These are phyloP conservation scores for Pseudonitzschia multiseries DNA, from an alignment of 108 stramenopile genomes.

Conservation along the genomic window DNA sequence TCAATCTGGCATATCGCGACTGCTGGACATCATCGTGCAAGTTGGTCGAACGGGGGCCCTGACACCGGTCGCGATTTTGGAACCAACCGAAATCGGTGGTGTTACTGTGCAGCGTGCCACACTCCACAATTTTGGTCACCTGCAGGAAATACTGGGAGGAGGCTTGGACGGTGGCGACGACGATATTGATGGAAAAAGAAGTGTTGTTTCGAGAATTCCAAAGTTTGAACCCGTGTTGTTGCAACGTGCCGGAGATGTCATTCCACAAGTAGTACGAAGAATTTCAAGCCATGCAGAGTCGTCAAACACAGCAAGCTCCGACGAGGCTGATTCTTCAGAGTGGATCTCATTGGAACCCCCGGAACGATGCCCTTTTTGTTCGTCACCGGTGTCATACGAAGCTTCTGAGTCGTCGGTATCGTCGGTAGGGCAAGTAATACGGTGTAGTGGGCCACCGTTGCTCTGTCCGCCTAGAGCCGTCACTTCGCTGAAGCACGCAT, in stretches of 20 bases:
- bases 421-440: slow-evolving; percentile 61
- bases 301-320: not conserved
- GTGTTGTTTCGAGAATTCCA: slow-evolving; percentile 29
- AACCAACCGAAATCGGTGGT: slow-evolving; percentile 85
- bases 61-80: slow-evolving; percentile 90
- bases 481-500: slow-evolving; percentile 67
- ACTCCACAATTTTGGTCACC: slow-evolving; percentile 87
- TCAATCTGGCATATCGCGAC: slow-evolving; percentile 55
- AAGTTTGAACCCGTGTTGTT: slow-evolving; percentile 56
- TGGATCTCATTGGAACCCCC: slow-evolving; percentile 64
- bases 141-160: slow-evolving; percentile 57
- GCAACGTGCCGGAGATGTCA: slow-evolving; percentile 88
- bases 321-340: slow-evolving; percentile 6
- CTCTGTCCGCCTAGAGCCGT: slow-evolving; percentile 77
- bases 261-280: slow-evolving; percentile 80
- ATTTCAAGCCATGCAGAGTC: slow-evolving; percentile 14
- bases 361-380: slow-evolving; percentile 70
- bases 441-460: slow-evolving; percentile 75
- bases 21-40: slow-evolving; percentile 71
- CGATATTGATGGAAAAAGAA: not conserved
- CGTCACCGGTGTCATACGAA: slow-evolving; percentile 55
- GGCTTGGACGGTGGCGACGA: not conserved
- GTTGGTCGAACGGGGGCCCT: slow-evolving; percentile 91
- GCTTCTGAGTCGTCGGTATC: not conserved
- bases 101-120: slow-evolving; percentile 85